These are phyloP conservation scores for Panus rudis DNA, from an alignment of 768 basidiomycete species.

Conservation along the genomic window DNA sequence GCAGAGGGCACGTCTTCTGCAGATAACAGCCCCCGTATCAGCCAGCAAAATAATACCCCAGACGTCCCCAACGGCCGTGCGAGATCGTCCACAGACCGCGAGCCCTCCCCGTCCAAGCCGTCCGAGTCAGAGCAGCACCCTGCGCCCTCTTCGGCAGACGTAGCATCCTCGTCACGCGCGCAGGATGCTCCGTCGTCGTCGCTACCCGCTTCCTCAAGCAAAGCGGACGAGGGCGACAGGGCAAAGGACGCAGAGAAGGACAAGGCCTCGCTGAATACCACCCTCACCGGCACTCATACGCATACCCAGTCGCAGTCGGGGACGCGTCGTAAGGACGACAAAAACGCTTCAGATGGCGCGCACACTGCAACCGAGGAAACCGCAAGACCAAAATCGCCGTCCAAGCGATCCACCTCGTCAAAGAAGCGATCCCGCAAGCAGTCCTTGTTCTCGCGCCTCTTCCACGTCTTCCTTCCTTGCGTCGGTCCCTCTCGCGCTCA, in stretches of 20 bases:
- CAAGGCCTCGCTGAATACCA: conserved; percentile 39
- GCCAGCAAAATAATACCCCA: conserved; percentile 2
- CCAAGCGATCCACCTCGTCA: conserved; percentile 4
- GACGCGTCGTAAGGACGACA: conserved; percentile 23
- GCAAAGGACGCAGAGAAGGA: conserved; percentile 38
- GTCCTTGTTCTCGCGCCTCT: conserved; percentile 52
- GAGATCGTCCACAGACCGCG: too few relatives aligned
- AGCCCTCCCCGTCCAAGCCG: too few relatives aligned
- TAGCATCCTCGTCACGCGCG: too few relatives aligned
- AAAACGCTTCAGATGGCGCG: conserved; percentile 27
- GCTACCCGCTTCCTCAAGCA: conserved; percentile 20
- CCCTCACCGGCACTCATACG: conserved; percentile 35
- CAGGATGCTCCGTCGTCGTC: conserved; percentile 12
- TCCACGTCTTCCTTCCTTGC: conserved; percentile 62
- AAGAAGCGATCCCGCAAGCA: conserved; percentile 33
- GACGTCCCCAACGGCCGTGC: conserved; percentile 11
- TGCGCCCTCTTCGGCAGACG: conserved; percentile 1
- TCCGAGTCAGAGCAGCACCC: conserved; percentile 8
- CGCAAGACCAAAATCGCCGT: conserved; percentile 11
- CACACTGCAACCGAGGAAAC: conserved; percentile 22
- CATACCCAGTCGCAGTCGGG: conserved; percentile 25
- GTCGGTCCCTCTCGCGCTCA: conserved; percentile 48
- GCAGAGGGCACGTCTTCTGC: conserved; percentile 13
- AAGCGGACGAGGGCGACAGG: conserved; percentile 30
- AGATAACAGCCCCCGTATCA: conserved; percentile 7